These are phyloP conservation scores for Spiromastix sp. DNA, from an alignment of 2,329 filamentous ascomycete species.

Conservation along the genomic window DNA sequence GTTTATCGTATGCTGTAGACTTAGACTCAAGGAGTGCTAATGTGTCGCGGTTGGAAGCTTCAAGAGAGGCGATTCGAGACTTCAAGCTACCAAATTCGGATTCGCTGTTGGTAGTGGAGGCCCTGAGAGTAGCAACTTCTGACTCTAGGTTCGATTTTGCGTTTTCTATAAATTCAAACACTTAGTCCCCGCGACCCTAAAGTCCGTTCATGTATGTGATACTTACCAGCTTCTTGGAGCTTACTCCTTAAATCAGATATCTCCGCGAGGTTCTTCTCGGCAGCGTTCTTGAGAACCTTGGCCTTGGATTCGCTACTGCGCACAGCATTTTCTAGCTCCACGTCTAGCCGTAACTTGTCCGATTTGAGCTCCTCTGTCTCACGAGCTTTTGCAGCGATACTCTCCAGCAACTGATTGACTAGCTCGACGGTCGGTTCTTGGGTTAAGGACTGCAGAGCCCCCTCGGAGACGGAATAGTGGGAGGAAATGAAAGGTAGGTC, in stretches of 20 bases:
- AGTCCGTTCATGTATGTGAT: too few relatives aligned
- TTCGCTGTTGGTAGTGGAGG: constrained; percentile 54
- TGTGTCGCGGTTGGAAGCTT: constrained; percentile 86
- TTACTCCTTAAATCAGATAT: constrained; percentile 71
- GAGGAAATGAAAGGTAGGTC: constrained; percentile 50
- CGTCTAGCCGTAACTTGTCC: constrained; percentile 79
- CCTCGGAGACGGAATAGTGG: constrained; percentile 47
- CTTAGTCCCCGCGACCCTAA: too few relatives aligned
- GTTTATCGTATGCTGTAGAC: constrained; percentile 70
- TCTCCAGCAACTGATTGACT: constrained; percentile 62
- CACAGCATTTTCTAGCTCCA: constrained; percentile 86
- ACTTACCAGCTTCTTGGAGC: constrained; percentile 67
- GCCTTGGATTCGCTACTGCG: constrained; percentile 73
- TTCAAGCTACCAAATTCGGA: constrained; percentile 66
- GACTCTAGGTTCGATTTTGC: constrained; percentile 65
- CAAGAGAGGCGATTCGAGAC: constrained; percentile 73
- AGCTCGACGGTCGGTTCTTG: constrained; percentile 62
- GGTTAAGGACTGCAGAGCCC: constrained; percentile 45
- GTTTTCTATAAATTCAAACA: constrained; percentile 68
- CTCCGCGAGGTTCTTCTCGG: constrained; percentile 76
- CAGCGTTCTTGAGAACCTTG: constrained; percentile 67
- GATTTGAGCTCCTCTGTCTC: constrained; percentile 74
- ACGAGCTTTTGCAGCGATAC: constrained; percentile 66
- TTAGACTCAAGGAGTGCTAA: constrained; percentile 83
- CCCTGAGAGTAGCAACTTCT: constrained; percentile 68